Evolutionary conservation across 2,329 filamentous ascomycete genomes (phyloP).

Genomic region (Chrysoporthe cubensis): DNA sequence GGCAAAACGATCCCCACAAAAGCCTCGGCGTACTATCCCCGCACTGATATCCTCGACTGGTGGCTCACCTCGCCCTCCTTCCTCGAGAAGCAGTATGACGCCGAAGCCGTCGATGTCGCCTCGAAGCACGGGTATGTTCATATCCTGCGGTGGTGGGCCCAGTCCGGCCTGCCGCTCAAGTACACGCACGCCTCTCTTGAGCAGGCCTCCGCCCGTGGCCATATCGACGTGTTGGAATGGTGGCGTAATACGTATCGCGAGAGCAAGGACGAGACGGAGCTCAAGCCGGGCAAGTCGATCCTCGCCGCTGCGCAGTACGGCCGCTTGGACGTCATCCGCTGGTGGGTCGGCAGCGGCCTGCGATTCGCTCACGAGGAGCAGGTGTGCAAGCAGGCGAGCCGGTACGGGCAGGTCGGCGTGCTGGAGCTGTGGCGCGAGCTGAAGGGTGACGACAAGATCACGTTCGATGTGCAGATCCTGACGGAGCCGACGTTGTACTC

Average conservation of each 20-base stretch:
- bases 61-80: conserved; percentile 86
- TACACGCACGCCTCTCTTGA: conserved; percentile 89
- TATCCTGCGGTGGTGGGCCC: conserved; percentile 88
- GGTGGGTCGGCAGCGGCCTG: conserved; percentile 86
- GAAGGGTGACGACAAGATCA: conserved; percentile 61
- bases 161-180: conserved; percentile 74
- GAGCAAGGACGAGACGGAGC: conserved; percentile 56
- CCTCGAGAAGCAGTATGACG: conserved; percentile 82
- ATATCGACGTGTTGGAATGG: conserved; percentile 88
- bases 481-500: conserved; percentile 87
- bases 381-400: conserved; percentile 81
- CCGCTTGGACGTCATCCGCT: conserved; percentile 75
- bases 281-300: conserved; percentile 85
- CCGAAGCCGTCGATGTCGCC: conserved; percentile 84
- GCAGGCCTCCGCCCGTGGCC: conserved; percentile 81
- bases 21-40: conserved; percentile 84
- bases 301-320: conserved; percentile 84
- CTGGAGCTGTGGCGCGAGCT: conserved; percentile 81
- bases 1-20: conserved; percentile 85
- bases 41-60: conserved; percentile 84
- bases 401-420: conserved; percentile 82
- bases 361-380: conserved; percentile 79
- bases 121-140: conserved; percentile 83
- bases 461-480: conserved; percentile 51
- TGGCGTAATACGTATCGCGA: conserved; percentile 75